These are phyloP conservation scores for Dryadomyces quercus-mongolicae DNA, from an alignment of 2,329 filamentous ascomycete species.

Conservation along the genomic window DNA sequence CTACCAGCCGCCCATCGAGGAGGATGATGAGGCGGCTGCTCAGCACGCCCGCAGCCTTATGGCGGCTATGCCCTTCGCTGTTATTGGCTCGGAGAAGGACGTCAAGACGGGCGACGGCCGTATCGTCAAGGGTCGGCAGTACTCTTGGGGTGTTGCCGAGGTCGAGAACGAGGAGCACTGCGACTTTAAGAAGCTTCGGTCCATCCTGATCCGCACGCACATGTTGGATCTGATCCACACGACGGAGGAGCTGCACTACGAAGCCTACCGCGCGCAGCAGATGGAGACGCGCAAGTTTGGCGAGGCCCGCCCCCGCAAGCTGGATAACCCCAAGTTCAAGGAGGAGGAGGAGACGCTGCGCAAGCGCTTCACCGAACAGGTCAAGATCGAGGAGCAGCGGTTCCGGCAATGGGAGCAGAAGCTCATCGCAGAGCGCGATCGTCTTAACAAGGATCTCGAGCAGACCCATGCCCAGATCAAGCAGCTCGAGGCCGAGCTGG, in stretches of 20 bases:
- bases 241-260: constrained; percentile 98
- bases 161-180: constrained; percentile 99
- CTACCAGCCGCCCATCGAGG: constrained; percentile 94
- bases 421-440: constrained; percentile 95
- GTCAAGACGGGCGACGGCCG: constrained; percentile 93
- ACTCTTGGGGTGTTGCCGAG: constrained; percentile 98
- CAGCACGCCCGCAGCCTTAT: constrained; percentile 91
- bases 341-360: constrained; percentile 96
- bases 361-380: constrained; percentile 99
- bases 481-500: constrained; percentile 82
- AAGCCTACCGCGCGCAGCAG: constrained; percentile 96
- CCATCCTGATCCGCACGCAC: constrained; percentile 96
- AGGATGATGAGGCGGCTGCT: constrained; percentile 93
- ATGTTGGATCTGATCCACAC: constrained; percentile 99
- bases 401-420: constrained; percentile 99
- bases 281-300: constrained; percentile 99
- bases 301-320: constrained; percentile 90
- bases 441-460: constrained; percentile 99
- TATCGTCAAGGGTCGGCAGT: constrained; percentile 97
- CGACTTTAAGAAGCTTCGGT: constrained; percentile 99
- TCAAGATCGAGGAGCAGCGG: constrained; percentile 99
- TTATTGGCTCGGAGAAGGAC: constrained; percentile 98
- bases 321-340: constrained; percentile 99
- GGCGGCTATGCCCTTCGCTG: constrained; percentile 95
- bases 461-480: constrained; percentile 92